These are phyloP conservation scores for Tylopilus balloui DNA, from an alignment of 768 basidiomycete species.

Conservation along the genomic window DNA sequence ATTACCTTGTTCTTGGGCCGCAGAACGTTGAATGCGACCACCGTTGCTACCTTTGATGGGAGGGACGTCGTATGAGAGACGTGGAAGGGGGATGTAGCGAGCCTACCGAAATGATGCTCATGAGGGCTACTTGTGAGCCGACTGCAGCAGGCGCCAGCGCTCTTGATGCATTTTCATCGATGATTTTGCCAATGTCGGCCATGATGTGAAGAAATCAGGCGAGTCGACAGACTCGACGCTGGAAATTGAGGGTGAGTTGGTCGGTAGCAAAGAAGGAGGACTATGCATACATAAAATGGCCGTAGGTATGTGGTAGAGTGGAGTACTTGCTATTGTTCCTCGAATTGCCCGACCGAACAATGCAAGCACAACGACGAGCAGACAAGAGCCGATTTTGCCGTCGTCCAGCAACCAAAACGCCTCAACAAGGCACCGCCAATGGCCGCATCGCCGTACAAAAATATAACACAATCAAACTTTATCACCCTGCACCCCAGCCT, in stretches of 20 bases:
- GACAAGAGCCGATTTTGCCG: not conserved
- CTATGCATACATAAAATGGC: not conserved
- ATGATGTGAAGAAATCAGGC: slow-evolving; percentile 22
- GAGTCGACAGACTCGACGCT: slow-evolving; percentile 17
- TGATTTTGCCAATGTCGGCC: slow-evolving; percentile 31
- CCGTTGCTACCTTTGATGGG: slow-evolving; percentile 50
- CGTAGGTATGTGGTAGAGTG: not conserved
- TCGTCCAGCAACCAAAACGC: not conserved
- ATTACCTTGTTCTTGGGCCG: slow-evolving; percentile 87
- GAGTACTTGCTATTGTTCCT: not conserved
- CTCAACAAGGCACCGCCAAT: too few relatives aligned
- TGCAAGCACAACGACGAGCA: not conserved
- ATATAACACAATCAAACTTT: not conserved
- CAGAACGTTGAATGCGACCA: slow-evolving; percentile 76
- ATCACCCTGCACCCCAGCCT: not conserved
- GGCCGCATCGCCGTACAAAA: too few relatives aligned
- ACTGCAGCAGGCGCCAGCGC: slow-evolving; percentile 79
- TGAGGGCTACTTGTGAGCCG: slow-evolving; percentile 69
- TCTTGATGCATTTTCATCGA: slow-evolving; percentile 39
- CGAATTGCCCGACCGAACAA: not conserved
- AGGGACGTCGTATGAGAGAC: slow-evolving; percentile 1
- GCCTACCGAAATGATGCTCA: slow-evolving; percentile 70
- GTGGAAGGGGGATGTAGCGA: not conserved
- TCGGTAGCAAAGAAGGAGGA: slow-evolving; percentile 6
- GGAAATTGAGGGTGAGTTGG: slow-evolving; percentile 18